Evolutionary conservation across 306 rosid genomes (phyloP).

Genomic region (Trichosanthes cucumerina): DNA sequence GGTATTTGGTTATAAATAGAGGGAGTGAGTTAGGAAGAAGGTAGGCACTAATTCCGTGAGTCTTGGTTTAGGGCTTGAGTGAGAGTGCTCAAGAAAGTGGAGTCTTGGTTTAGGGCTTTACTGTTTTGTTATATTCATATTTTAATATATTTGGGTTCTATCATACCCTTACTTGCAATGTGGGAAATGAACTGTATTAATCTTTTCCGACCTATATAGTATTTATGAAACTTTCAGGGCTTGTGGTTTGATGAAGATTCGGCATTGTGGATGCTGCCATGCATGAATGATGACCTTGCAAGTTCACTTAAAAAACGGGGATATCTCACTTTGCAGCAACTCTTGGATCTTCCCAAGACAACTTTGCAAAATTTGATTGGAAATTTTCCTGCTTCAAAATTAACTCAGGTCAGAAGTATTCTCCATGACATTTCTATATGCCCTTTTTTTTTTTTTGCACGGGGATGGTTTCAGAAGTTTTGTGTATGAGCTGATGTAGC

Average conservation of each 20-base stretch:
- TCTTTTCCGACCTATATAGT: not conserved
- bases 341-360: constrained; percentile 56
- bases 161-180: not conserved
- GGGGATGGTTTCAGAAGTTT: not conserved
- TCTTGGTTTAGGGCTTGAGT: too few relatives aligned
- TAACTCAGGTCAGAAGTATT: constrained; percentile 47
- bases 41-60: too few relatives aligned
- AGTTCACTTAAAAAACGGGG: constrained; percentile 41
- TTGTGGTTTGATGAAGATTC: constrained; percentile 78
- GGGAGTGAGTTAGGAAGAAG: too few relatives aligned
- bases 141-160: too few relatives aligned
- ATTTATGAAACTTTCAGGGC: constrained; percentile 47
- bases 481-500: not conserved
- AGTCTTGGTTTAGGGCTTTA: too few relatives aligned
- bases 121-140: too few relatives aligned
- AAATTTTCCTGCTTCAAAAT: constrained; percentile 64
- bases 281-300: constrained; percentile 63
- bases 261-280: constrained; percentile 86
- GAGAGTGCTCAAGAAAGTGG: too few relatives aligned
- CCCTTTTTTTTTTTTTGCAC: not conserved
- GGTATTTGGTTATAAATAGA: too few relatives aligned
- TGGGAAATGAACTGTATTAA: not conserved
- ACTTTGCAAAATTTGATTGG: constrained; percentile 49
- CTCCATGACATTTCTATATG: not conserved
- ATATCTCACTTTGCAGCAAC: constrained; percentile 46